These are phyloP conservation scores for Coleophoma cylindrospora DNA, from an alignment of 2,329 filamentous ascomycete genomes.

Conservation along the genomic window DNA sequence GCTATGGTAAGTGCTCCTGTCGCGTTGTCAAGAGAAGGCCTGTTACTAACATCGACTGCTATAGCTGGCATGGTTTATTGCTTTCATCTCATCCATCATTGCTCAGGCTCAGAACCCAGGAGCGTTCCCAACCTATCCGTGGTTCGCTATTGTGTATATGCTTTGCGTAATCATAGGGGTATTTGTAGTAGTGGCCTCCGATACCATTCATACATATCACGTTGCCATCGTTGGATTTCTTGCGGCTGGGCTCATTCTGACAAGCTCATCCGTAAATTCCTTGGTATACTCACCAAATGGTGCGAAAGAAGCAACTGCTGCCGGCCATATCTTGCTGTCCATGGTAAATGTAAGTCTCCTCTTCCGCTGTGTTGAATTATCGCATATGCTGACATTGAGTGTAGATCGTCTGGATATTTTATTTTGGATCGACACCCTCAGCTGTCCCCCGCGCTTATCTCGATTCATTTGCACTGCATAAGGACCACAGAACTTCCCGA, in stretches of 20 bases:
- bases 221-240: slow-evolving; percentile 89
- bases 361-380: no score
- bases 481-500: slow-evolving; percentile 51
- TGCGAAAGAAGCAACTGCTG: slow-evolving; percentile 78
- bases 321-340: slow-evolving; percentile 88
- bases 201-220: slow-evolving; percentile 82
- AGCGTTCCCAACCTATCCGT: slow-evolving; percentile 77
- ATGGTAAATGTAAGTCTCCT: slow-evolving; percentile 74
- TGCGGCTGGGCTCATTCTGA: slow-evolving; percentile 75
- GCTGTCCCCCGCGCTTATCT: slow-evolving; percentile 84
- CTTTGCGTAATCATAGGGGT: slow-evolving; percentile 78
- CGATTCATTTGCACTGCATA: slow-evolving; percentile 91
- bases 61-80: slow-evolving; percentile 92
- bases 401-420: slow-evolving; percentile 97
- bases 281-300: slow-evolving; percentile 73
- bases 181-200: slow-evolving; percentile 76
- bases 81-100: slow-evolving; percentile 82
- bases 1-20: slow-evolving; percentile 60
- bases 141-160: slow-evolving; percentile 88
- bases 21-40: neutral
- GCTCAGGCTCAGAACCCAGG: slow-evolving; percentile 43
- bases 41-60: slow-evolving; percentile 6
- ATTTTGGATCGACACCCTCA: slow-evolving; percentile 90
- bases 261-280: slow-evolving; percentile 80
- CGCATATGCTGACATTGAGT: no score